A percentile compares a stretch with the other conserved stretches of the same genome.
Conservation (phyloP, 495 filamentous ascomycete species). For the Viridothelium virens region DNA sequence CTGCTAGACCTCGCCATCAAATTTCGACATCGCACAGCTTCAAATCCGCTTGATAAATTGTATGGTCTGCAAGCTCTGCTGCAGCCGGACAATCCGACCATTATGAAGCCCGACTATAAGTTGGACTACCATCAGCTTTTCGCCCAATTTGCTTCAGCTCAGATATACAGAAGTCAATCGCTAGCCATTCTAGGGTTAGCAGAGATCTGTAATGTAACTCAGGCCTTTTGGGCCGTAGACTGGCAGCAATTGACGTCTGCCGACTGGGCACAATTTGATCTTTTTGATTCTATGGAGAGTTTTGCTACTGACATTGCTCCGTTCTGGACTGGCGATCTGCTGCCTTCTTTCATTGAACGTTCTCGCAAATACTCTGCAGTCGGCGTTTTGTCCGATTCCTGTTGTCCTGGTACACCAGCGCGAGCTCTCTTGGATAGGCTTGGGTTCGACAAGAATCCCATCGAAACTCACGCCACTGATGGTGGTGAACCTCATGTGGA, state of each 20-base stretch:
- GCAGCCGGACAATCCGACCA: not conserved
- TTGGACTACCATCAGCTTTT: not conserved
- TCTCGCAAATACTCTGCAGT: not conserved
- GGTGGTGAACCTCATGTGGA: not conserved
- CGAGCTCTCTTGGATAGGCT: not conserved
- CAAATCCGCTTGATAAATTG: not conserved
- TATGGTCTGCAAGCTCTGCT: not conserved
- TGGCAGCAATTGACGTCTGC: not conserved
- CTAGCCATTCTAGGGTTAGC: not conserved
- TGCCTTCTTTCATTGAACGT: not conserved
- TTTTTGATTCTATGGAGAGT: not conserved
- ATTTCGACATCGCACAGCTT: not conserved
- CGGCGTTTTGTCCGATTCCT: not conserved
- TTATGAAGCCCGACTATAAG: not conserved
- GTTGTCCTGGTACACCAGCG: not conserved
- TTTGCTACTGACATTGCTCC: not conserved
- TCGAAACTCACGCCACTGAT: not conserved
- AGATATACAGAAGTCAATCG: not conserved
- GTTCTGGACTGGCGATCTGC: not conserved
- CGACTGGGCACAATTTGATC: not conserved
- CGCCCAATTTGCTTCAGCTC: not conserved
- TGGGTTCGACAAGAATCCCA: not conserved
- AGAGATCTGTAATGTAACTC: not conserved
- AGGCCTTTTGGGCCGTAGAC: not conserved
- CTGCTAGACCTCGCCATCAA: not conserved